A percentile compares a stretch with the other conserved stretches of the same genome.
Evolutionary conservation across 2,329 filamentous ascomycete genomes (phyloP).

Genomic region (Fusarium scirpi): DNA sequence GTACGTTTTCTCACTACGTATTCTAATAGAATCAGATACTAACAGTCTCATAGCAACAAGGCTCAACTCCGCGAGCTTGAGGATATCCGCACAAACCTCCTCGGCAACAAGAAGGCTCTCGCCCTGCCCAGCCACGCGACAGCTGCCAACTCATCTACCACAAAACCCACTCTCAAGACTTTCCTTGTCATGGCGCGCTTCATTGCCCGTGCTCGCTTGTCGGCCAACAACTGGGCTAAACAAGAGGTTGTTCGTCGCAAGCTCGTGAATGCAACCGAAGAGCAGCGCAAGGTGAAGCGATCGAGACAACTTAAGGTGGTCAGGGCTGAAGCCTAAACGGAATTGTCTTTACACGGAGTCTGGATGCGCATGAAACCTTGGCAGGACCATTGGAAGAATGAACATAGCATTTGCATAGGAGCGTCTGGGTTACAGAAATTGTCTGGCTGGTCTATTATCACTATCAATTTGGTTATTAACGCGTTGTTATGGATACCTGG

Average conservation of each 20-base stretch:
- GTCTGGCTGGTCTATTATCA: constrained; percentile 11
- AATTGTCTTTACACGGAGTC: constrained; percentile 5
- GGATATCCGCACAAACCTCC: constrained; percentile 72
- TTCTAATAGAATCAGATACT: constrained; percentile 8
- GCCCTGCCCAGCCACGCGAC: constrained; percentile 45
- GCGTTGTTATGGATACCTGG: constrained; percentile 37
- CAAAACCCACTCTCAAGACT: constrained; percentile 54
- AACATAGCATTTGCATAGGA: constrained; percentile 28
- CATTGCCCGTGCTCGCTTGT: constrained; percentile 63
- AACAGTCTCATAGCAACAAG: constrained; percentile 76
- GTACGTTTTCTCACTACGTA: constrained; percentile 68
- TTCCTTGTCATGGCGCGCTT: constrained; percentile 64
- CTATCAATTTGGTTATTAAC: constrained; percentile 27
- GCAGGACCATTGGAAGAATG: constrained; percentile 5
- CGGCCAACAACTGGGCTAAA: constrained; percentile 62
- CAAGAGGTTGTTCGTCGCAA: constrained; percentile 64
- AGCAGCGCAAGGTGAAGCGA: constrained; percentile 59
- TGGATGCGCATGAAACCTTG: background rate
- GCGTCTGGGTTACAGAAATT: constrained; percentile 2
- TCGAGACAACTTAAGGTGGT: constrained; percentile 57
- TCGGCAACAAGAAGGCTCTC: constrained; percentile 55
- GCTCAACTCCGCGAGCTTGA: constrained; percentile 88
- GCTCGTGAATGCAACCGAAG: constrained; percentile 63
- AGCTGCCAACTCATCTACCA: constrained; percentile 19
- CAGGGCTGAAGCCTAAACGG: constrained; percentile 50